Evolutionary conservation across 78 protist genomes (phyloP), one percentile per base, ranked within the genome.

Genomic region (Capsaspora owczarzaki): DNA sequence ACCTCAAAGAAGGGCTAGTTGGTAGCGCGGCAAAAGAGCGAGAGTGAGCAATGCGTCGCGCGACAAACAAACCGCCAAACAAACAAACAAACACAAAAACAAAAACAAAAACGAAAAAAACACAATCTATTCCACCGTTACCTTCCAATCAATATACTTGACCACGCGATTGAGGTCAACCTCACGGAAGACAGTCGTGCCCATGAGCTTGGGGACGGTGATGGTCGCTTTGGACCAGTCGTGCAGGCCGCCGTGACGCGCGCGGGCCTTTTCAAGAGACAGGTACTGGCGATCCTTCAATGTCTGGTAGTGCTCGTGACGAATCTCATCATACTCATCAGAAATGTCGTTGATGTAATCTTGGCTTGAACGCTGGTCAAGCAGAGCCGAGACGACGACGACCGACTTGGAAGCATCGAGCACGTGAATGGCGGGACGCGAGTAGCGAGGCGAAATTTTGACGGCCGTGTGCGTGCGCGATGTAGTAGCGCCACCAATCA

Each of bases 401-500:
- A 95, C 97, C n/a, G 87, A 38, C 76, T 92, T 89, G 10, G 97
- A 89, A 12, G 99, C 99, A 68, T 97, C 98, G 19, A 94, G 89
- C 42, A 95, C 97, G 80, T 95, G 98, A 8, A 95, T 77, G 8
- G 74, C 80, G 40, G 96, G 92, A 51, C 74, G 63, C 23, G 69
- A 27, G 82, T 94, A 96, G 43, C 81, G 27, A 20, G 98, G 96
- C 27, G 89, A 61, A 19, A 97, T 85, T 91, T 97, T 97, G 51
- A 96, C 98, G 20, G 99, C 99, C 2, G 98, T 96, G 90, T 97
- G 99, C 81, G 94, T 88, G 63, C 84, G 82, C 10, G 97, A 93
- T 0, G 99, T 97, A 5, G 99, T 95, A 4, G 99, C 99, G 70
- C 99, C 99, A 29, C 99, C 99, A 83, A 97, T 96, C 78, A 97